phyloP scores from a whole-genome alignment of 257 asterid genomes.

The Capsicum baccatum region DNA sequence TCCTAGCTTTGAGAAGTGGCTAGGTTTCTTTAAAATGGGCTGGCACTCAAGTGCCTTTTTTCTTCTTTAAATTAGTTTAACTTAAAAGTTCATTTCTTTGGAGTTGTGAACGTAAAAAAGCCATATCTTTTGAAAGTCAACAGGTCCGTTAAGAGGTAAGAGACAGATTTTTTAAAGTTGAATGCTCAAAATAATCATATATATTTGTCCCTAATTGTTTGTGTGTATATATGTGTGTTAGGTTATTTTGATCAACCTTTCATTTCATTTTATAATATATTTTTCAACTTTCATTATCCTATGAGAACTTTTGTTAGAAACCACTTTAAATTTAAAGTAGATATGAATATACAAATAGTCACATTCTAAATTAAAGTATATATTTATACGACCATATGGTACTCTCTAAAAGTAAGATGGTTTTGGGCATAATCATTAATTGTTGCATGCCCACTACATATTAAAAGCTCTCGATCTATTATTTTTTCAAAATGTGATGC shows the following conservation, averaged over 20 bases:
- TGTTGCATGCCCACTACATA: constrained; percentile 1
- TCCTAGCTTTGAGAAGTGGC: neutral
- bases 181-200: neutral
- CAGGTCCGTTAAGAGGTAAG: neutral
- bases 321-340: constrained; percentile 12
- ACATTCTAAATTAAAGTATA: neutral
- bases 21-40: neutral
- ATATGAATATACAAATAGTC: constrained; percentile 1
- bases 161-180: neutral
- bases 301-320: neutral
- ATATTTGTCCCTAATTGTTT: neutral
- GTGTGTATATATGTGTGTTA: constrained; percentile 2
- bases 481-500: neutral
- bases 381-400: neutral
- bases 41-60: neutral
- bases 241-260: constrained; percentile 8
- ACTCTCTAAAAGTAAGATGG: neutral
- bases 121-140: neutral
- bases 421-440: constrained; percentile 3
- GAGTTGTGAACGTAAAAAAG: neutral
- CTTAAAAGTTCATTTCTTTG: neutral
- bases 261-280: neutral
- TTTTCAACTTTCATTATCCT: neutral
- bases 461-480: neutral
- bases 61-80: constrained; percentile 10